Base-by-base conservation (phyloP, 1,284 basidiomycete species). In the Rhodotorula glutinis region DNA sequence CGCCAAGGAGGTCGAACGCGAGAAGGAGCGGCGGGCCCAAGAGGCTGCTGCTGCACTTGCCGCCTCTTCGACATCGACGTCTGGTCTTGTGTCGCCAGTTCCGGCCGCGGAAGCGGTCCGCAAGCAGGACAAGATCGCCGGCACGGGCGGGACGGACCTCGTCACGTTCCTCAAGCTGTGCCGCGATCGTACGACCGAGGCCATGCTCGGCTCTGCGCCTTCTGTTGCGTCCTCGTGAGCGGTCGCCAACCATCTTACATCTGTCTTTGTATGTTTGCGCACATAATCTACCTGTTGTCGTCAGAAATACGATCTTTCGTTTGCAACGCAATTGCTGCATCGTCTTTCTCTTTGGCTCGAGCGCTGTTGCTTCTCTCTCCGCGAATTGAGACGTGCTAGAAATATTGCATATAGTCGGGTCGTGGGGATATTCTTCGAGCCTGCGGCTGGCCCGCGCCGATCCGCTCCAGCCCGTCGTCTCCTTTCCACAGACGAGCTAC, bases 81-180 rank as follows among this genome's bases (percentile, higher is more conserved):
- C 25, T 27, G 25, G 49, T 16, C 43, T 44, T 16, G 43, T 16
- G 43, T 44, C 17, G 5, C 8, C 43, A 16, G 21, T 21, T 5
- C 43, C 43, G 43, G 43, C 43, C 92, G 53, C 84, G 27, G 78
- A 78, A 33, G 73, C 71, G 40, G 63, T 57, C 25, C 23, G 56
- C 23, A 63, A 70, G 80, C 82, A 69, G 27, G 84, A 79, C 23
- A 82, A 84, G 63, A 82, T 90, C 66, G 86, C 85, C 74, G 92
- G 92, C 1, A 95, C 92, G 0, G 92, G 92, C 1, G 92, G 92
- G 0, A 94, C 91, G 1, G 85, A 88, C 62, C 80, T 94, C 58
- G 87, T 90, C 54, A 84, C 82, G 70, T 93, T 94, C 76, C 80
- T 94, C 75, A 92, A 92, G 79, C 84, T 85, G 57, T 87, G 89